Evolutionary conservation across 805 yeast species (phyloP), one percentile per base, ranked within the genome.

Genomic region (Candida oleophila): DNA sequence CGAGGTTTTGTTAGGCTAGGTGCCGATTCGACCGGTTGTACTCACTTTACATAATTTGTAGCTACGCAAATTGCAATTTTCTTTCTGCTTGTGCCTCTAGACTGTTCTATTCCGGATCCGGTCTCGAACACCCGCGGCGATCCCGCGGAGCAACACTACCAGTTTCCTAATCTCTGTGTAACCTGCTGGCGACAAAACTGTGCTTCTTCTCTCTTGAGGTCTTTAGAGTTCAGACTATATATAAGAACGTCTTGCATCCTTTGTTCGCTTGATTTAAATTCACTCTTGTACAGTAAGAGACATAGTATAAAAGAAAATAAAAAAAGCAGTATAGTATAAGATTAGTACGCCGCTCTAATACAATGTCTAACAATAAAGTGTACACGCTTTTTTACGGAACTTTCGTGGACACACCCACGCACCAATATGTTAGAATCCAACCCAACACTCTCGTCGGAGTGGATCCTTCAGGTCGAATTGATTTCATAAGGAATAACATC

Each of bases 391-490:
- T 78, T 63, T 74, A 73, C 52, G 96, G 95, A 3, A 83, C 90
- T 1, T 74, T 87, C 48, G 77, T 85, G 9, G 94, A 89, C 61
- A 82, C 92, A 0, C 90, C 94, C 1, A 50, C 43, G 1, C n/a
- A 60, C 87, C 15, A 83, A 82, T 1, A 59, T 67, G 18, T 57
- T 90, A 2, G 81, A 88, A 73, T 85, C 33, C 60, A 81, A 18
- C 68, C 75, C 16, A 61, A 74, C 43, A 78, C 86, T 18, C 75
- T 83, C 1, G 63, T 87, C 21, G 92, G 89, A 3, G 94, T 89
- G 8, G 77, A 78, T 43, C 42, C 46, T 1, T 54, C 60, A 1
- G 96, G 96, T 1, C 64, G 60, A 14, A 87, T 83, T 46, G 74
- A 62, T 38, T 76, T 61, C 48, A 56, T 73, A 48, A 48, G 58